Evolutionary conservation across 345 rosid species (phyloP).

Genomic region (Lumnitzera racemosa): DNA sequence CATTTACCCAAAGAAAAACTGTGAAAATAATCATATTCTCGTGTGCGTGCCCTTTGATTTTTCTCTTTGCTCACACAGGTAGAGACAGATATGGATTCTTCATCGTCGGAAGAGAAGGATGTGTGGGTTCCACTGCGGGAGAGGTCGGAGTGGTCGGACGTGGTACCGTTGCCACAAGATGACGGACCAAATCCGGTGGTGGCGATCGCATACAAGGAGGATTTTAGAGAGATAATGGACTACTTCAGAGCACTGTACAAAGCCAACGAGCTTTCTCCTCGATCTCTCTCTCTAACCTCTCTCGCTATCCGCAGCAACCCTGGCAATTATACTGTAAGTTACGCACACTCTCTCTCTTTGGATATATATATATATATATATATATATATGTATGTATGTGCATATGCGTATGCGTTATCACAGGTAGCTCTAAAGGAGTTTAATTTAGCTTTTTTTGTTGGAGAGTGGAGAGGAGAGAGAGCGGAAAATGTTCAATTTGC

Average conservation of each 20-base stretch:
- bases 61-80: neutral
- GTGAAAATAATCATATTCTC: too few species aligned
- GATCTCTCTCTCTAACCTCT: constrained; percentile 59
- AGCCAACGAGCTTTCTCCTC: constrained; percentile 72
- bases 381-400: neutral
- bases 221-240: constrained; percentile 79
- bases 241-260: constrained; percentile 76
- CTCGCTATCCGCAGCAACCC: constrained; percentile 58
- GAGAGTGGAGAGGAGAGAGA: too few species aligned
- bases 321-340: constrained; percentile 77
- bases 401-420: neutral
- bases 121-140: constrained; percentile 35
- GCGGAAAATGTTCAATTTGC: too few species aligned
- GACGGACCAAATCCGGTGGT: constrained; percentile 89
- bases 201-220: constrained; percentile 65
- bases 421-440: neutral
- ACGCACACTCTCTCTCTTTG: neutral
- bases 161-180: constrained; percentile 62
- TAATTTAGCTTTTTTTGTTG: too few species aligned
- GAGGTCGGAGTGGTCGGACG: constrained; percentile 68
- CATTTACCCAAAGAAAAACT: too few species aligned
- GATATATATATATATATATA: too few species aligned
- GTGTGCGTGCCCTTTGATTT: too few species aligned
- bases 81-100: constrained; percentile 14
- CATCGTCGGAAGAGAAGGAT: constrained; percentile 15